Percentiles rank a stretch among this genome's conserved stretches.
These are phyloP conservation scores for Pseudopithomyces maydicus DNA, from an alignment of 2,329 filamentous ascomycete genomes.

Conservation along the genomic window DNA sequence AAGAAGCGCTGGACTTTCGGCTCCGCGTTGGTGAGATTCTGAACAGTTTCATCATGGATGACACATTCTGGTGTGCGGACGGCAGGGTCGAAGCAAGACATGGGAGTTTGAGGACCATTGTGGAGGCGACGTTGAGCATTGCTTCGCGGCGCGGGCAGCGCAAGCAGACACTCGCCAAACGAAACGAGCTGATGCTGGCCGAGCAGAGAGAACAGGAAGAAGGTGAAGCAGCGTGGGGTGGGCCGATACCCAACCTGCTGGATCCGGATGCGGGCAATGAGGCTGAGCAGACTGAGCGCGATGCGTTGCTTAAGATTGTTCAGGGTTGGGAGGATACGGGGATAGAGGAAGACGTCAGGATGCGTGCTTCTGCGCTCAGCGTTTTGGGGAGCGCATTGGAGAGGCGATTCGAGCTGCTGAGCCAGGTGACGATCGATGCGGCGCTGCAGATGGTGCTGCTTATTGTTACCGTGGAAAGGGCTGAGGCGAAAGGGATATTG, in stretches of 20 bases:
- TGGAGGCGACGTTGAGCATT: slow-evolving; percentile 65
- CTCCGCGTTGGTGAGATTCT: slow-evolving; percentile 68
- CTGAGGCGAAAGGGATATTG: slow-evolving; percentile 66
- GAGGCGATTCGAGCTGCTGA: slow-evolving; percentile 52
- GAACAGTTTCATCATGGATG: slow-evolving; percentile 25
- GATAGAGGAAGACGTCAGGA: slow-evolving; percentile 68
- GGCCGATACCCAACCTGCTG: slow-evolving; percentile 49
- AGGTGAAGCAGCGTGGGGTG: slow-evolving; percentile 61
- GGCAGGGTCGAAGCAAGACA: slow-evolving; percentile 5
- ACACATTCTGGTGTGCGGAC: slow-evolving; percentile 23
- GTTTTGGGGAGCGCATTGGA: slow-evolving; percentile 67
- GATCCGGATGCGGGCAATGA: slow-evolving; percentile 33
- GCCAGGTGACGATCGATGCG: slow-evolving; percentile 45
- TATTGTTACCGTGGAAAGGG: slow-evolving; percentile 66
- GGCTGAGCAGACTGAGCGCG: slow-evolving; percentile 45
- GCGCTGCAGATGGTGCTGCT: slow-evolving; percentile 68
- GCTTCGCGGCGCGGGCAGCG: slow-evolving; percentile 68
- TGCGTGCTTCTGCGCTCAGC: slow-evolving; percentile 71
- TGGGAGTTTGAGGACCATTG: slow-evolving; percentile 42
- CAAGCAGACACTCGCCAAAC: slow-evolving; percentile 63
- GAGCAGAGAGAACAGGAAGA: slow-evolving; percentile 56
- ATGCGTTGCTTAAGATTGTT: slow-evolving; percentile 64
- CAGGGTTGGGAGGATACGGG: slow-evolving; percentile 71
- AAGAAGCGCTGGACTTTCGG: slow-evolving; percentile 62
- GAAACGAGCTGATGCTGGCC: slow-evolving; percentile 58